Conservation (phyloP, 2,329 filamentous ascomycete genomes). For the Claviceps sp. region DNA sequence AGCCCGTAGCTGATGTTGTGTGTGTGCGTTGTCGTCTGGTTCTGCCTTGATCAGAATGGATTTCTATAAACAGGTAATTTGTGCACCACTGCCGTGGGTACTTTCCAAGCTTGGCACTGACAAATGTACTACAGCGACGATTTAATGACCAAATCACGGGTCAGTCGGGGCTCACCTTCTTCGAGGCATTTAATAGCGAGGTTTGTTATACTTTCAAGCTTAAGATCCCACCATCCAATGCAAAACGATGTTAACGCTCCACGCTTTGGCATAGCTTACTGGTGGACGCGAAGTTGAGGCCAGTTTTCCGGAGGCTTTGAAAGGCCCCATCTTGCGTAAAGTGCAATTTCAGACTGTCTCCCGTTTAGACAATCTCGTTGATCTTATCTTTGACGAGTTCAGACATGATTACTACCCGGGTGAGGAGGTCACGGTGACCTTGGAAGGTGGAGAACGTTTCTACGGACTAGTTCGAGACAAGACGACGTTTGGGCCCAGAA, state of each 20-base stretch:
- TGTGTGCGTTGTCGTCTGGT: conserved; percentile 5
- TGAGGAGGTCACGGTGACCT: conserved; percentile 63
- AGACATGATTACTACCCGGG: conserved; percentile 85
- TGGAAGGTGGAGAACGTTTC: conserved; percentile 53
- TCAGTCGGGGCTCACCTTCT: conserved; percentile 81
- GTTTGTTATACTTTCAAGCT: conserved; percentile 31
- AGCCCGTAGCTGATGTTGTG: background rate
- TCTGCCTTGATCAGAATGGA: conserved; percentile 50
- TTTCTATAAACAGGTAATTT: conserved; percentile 71
- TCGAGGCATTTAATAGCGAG: conserved; percentile 84
- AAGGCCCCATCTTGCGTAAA: conserved; percentile 77
- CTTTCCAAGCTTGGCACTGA: background rate
- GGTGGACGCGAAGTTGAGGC: conserved; percentile 83
- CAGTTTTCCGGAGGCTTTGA: conserved; percentile 80
- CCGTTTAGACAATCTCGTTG: conserved; percentile 70
- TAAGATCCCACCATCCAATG: background rate
- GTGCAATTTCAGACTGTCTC: conserved; percentile 86
- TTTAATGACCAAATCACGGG: conserved; percentile 97
- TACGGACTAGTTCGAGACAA: conserved; percentile 76
- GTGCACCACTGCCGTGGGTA: background rate
- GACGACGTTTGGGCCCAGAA: conserved; percentile 51
- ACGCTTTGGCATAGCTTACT: conserved; percentile 38
- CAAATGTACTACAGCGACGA: conserved; percentile 42
- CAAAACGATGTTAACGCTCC: background rate
- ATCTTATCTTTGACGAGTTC: conserved; percentile 62